Evolutionary conservation across 2,329 filamentous ascomycete species (phyloP), one percentile per base, ranked within the genome.

Genomic region (Lecanosticta acicola): DNA sequence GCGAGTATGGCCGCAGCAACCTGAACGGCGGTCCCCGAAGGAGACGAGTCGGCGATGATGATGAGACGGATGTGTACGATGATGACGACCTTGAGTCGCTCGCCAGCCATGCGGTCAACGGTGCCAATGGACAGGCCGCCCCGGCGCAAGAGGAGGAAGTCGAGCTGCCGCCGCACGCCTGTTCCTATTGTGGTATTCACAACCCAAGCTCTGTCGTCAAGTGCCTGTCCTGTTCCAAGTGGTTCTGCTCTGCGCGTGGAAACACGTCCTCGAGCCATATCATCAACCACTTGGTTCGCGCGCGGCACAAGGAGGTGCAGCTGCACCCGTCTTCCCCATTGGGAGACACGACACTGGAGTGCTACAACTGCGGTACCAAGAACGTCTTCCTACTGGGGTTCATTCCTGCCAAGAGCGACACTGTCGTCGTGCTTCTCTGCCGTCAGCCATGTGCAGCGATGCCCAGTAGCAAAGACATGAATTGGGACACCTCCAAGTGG

Each of bases 291-390:
- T 81, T 98, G 26, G 93, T 98, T 50, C 86, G 94, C 62, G 91
- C 94, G 54, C 85, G 93, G 54, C 93, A 98, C 74, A 98, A 97
- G 75, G 94, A 98, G 72, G 93, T 98, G 43, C 91, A 96, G 68
- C 81, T 98, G 45, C 93, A 98, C 66, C 91, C 93, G 5, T 83
- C 84, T 57, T 97, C 93, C 14, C 84, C 89, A 5, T 81, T 98
- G 9, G 93, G 93, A 54, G 94, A 98, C 65, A 98, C 93, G 1
- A 87, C 94, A 32, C 79, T 98, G 52, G 93, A 98, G 73, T 98
- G 93, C 72, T 98, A 98, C 74, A 97, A 96, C 71, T 98, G 93
- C 68, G 93, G 91, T 38, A 96, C 88, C n/a, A 97, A 96, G 72
- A 98, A 98, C 66, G 91, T 96, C 39, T 98, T 98, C 59, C 76